Base-by-base conservation (phyloP, 495 filamentous ascomycete species). In the Aspergillus bertholletiae region DNA sequence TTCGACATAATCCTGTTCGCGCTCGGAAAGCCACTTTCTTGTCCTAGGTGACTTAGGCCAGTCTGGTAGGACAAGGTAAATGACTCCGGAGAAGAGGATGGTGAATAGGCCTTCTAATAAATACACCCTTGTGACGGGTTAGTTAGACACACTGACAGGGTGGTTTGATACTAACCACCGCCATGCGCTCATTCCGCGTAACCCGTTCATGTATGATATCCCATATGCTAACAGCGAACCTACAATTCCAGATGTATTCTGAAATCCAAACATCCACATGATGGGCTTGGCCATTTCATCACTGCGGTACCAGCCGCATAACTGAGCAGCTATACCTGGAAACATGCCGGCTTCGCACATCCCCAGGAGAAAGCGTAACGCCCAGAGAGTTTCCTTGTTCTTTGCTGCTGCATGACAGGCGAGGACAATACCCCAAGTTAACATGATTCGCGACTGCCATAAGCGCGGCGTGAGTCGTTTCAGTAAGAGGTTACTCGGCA, bases 1-100 rank as follows among this genome's bases (percentile, higher is more conserved):
- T 55, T 75, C 66, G 34, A 75, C 63, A 44, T 69, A 75, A 22
- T 67, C 69, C 57, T 75, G 69, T 54, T 75, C 73, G 17, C 64
- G 63, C 40, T 61, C 57, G 2, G 71, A 74, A 56, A 75, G 71
- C 70, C 70, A 76, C 30, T 56, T 64, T 6, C 28, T 26, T 39
- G 55, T 55, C 34, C 61, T 50, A 51, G 56, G 21, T 21, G 65
- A 59, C 56, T 70, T 72, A 12, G 47, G 45, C 30, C 67, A 74
- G 55, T 74, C 69, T 5, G 71, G 71, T 4, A 75, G 65, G 7
- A 72, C 45, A 34, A 68, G 58, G 58, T 57, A 72, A 6, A 73
- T 58, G 5, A 62, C 56, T 11, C 48, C 60, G 34, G 64, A 53
- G 39, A 71, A 75, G 21, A 67, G 41, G 12, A 75, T 67, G 5